Base-by-base conservation (phyloP, 2,329 filamentous ascomycete species). In the Penicillium sp. region DNA sequence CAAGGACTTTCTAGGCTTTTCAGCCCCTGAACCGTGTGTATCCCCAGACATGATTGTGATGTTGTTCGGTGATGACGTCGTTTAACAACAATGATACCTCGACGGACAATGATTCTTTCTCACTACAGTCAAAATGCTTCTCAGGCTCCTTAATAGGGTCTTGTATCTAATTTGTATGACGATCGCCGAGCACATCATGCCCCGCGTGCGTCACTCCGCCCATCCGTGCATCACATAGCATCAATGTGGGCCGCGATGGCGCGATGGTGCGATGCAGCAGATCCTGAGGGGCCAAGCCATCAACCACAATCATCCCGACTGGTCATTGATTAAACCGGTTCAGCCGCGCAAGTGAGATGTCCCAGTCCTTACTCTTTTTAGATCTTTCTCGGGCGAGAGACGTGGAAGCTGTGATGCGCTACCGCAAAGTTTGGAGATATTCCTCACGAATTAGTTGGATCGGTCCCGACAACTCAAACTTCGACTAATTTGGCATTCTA, bases 1-100 rank as follows among this genome's bases (percentile, higher is more conserved):
- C 10, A 79, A 64, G 44, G 72, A 74, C 62, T 80, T 80, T 54
- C 65, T 68, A n/a, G 68, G 62, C 46, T 67, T 70, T 46, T 52
- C 60, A 46, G 62, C 43, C 32, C 57, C 52, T 29, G 32, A 17
- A 9, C 30, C 15, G 17, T 10, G 9, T 20, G 39, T 24, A 34
- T 37, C 49, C 9, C 37, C 36, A 4, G 57, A 30, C 55, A 61
- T 62, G 34, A 46, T 43, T 33, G 26, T 29, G 4, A n/a, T 15
- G 15, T 26, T 20, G 20, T 42, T 18, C 20, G n/a, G 21, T 46
- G 24, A 27, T 29, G 26, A 15, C 8, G 4, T 18, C 12, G 7
- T 15, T 20, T 23, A 3, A 37, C 10, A 23, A 37, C 18, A n/a
- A 37, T 7, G 3, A 12, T 23, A 20, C 10, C n/a, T 34, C n/a